Percentiles rank a stretch among this genome's conserved stretches.
These are phyloP conservation scores for Paraphaeosphaeria sporulosa DNA, from an alignment of 2,329 filamentous ascomycete genomes.

Conservation along the genomic window DNA sequence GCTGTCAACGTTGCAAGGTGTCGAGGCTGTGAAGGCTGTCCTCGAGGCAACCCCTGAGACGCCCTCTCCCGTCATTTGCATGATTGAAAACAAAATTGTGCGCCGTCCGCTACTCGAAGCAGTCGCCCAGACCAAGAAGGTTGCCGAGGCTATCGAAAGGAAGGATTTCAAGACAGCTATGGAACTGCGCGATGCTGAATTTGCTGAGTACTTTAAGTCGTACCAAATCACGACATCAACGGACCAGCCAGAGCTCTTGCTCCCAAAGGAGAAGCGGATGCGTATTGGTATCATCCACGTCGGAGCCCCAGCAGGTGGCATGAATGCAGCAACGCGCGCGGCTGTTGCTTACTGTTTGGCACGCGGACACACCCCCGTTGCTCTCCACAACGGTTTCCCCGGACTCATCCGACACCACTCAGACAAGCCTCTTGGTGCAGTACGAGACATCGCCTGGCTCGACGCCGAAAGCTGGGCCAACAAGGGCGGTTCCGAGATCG, in stretches of 20 bases:
- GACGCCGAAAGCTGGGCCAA: constrained; percentile 96
- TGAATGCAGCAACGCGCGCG: constrained; percentile 95
- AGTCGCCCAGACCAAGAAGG: constrained; percentile 83
- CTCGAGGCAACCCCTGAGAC: constrained; percentile 73
- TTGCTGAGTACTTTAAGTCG: constrained; percentile 88
- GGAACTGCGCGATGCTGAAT: constrained; percentile 88
- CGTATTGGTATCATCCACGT: constrained; percentile 96
- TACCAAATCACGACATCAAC: constrained; percentile 92
- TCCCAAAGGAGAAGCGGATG: constrained; percentile 83
- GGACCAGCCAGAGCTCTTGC: constrained; percentile 70
- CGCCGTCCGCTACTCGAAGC: constrained; percentile 89
- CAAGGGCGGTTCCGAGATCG: constrained; percentile 96
- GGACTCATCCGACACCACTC: constrained; percentile 90
- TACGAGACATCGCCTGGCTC: constrained; percentile 88
- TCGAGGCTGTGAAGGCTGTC: constrained; percentile 43
- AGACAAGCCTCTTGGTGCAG: constrained; percentile 81
- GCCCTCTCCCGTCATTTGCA: constrained; percentile 92
- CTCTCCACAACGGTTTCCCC: constrained; percentile 96
- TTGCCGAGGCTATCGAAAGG: constrained; percentile 79
- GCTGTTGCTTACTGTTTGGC: constrained; percentile 92
- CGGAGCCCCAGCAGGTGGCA: constrained; percentile 93
- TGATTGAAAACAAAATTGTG: constrained; percentile 97
- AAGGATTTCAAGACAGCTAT: constrained; percentile 91
- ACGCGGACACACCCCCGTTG: constrained; percentile 89
- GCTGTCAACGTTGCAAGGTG: constrained; percentile 84